Conservation (phyloP, 1,284 basidiomycete species). For the Paramarasmius palmivorus region DNA sequence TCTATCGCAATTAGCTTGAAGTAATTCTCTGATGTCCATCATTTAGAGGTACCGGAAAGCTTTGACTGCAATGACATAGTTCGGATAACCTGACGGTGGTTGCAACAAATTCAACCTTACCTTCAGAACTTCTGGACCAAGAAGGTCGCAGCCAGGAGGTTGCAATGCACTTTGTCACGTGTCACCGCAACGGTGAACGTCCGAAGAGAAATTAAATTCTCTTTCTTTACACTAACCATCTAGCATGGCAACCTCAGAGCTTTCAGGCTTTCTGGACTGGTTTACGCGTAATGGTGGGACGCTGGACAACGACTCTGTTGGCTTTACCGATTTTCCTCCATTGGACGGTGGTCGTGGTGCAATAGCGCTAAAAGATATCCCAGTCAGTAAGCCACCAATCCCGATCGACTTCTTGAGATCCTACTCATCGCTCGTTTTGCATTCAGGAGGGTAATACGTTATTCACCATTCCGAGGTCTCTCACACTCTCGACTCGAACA, state of each 20-base stretch:
- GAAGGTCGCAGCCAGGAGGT: no score
- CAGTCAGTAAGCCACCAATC: slow-evolving; percentile 43
- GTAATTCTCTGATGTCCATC: slow-evolving; percentile 32
- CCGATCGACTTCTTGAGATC: background rate
- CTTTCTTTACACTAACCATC: background rate
- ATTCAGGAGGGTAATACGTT: slow-evolving; percentile 69
- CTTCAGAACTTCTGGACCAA: background rate
- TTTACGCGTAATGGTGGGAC: slow-evolving; percentile 42
- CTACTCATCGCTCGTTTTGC: background rate
- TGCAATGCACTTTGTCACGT: background rate
- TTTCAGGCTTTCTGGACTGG: slow-evolving; percentile 39
- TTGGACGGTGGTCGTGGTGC: slow-evolving; percentile 68
- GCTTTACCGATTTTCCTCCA: slow-evolving; percentile 50
- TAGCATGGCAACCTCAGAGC: slow-evolving; percentile 12
- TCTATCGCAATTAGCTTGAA: slow-evolving; percentile 39
- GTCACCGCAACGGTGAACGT: background rate
- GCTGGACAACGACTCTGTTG: slow-evolving; percentile 43
- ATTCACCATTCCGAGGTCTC: slow-evolving; percentile 80
- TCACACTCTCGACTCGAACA: slow-evolving; percentile 82
- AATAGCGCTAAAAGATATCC: slow-evolving; percentile 70
- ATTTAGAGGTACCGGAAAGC: background rate
- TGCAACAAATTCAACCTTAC: background rate
- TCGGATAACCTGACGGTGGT: no score
- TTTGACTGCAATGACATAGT: background rate
- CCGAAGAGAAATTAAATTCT: background rate